Evolutionary conservation across 306 rosid genomes (phyloP), one percentile per base, ranked within the genome.

Genomic region (Begonia masoniana): DNA sequence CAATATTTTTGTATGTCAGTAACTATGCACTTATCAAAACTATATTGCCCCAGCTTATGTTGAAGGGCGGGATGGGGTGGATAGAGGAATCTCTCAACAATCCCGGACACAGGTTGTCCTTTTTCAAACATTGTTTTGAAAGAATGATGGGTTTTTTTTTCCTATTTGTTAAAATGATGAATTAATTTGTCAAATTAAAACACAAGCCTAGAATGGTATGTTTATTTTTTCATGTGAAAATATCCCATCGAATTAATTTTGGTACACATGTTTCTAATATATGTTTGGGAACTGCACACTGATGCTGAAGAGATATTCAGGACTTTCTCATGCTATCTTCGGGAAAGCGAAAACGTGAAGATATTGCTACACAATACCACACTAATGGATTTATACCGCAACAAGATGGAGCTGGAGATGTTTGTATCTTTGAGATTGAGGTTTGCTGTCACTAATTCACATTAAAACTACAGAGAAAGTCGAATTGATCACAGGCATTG

Each of bases 331-430:
- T 62, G 47, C 50, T 59, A 65, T 10, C 74, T 24, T 19, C 84
- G 12, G 99, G 93, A 60, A 92, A 92, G 79, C 75, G 99, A 47
- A 92, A 92, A 68, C 99, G 96, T 68, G 94, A 87, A 50, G 99
- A 83, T 62, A 51, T 86, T 60, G 56, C 92, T 61, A 62, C 96
- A 42, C 88, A 78, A 59, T 81, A 81, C 82, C 87, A 68, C 24
- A 47, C 82, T 60, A 76, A 82, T 68, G 96, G 93, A 50, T 83
- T 75, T 74, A 68, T 87, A 56, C 99, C 99, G 14, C 99, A 92
- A 78, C 99, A 92, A 79, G 99, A 92, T 78, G 99, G 99, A 67
- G 88, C 96, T 56, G 93, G 89, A 66, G 99, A 83, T 78, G 67
- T 68, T 21, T 72, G 67, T 51, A 56, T 54, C 67, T 83, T 87